Evolutionary conservation across 1,284 basidiomycete species (phyloP).

Genomic region (Fomitopsis palustris): DNA sequence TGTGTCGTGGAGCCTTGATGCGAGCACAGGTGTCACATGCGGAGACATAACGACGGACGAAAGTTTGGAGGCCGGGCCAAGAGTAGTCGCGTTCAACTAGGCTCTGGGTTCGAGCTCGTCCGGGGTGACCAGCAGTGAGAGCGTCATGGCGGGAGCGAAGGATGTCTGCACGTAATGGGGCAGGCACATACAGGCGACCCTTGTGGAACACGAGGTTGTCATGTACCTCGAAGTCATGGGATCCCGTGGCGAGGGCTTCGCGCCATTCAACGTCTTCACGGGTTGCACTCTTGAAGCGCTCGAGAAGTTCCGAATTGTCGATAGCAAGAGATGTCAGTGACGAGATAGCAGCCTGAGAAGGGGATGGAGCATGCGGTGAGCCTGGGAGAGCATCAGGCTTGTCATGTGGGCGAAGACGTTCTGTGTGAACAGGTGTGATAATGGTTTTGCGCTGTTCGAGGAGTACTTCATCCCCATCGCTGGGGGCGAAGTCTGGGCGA

Average conservation of each 20-base stretch:
- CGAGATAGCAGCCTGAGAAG: too few relatives aligned
- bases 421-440: too few relatives aligned
- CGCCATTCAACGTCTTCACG: constrained; percentile 28
- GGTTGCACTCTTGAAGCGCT: constrained; percentile 25
- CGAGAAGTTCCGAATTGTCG: constrained; percentile 28
- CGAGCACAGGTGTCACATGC: constrained; percentile 27
- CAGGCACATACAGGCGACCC: constrained; percentile 34
- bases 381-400: too few relatives aligned
- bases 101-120: constrained; percentile 14
- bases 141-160: constrained; percentile 22
- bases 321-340: constrained; percentile 24
- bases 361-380: too few relatives aligned
- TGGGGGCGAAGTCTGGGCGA: neutral
- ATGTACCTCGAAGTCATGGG: constrained; percentile 24
- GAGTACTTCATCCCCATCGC: too few relatives aligned
- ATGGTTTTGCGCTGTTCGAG: too few relatives aligned
- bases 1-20: too few relatives aligned
- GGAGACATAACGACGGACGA: constrained; percentile 20
- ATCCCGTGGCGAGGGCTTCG: constrained; percentile 22
- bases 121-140: constrained; percentile 21
- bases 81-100: too few relatives aligned
- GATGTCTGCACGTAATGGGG: constrained; percentile 25
- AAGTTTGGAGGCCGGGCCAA: constrained; percentile 22
- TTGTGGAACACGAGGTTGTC: constrained; percentile 32
- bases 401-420: too few relatives aligned